Evolutionary conservation across 2,329 filamentous ascomycete species (phyloP).

Genomic region (Metarhizium sp.): DNA sequence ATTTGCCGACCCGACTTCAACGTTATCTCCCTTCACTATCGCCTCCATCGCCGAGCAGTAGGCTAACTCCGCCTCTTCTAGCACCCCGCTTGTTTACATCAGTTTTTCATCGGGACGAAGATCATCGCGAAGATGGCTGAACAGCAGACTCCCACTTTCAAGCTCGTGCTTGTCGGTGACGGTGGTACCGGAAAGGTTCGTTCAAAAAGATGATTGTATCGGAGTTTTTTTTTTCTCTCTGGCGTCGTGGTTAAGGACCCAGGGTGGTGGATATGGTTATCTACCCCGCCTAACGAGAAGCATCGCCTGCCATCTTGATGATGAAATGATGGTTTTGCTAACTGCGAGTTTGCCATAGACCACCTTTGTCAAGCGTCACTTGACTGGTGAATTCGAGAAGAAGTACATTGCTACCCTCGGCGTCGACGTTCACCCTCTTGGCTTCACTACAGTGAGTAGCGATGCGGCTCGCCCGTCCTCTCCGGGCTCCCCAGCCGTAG

Average conservation of each 20-base stretch:
- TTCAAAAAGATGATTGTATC: constrained; percentile 12
- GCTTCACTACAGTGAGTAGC: constrained; percentile 85
- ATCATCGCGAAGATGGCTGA: constrained; percentile 51
- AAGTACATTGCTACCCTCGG: constrained; percentile 99
- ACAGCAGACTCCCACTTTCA: constrained; percentile 71
- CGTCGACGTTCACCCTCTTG: constrained; percentile 98
- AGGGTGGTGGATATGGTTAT: constrained; percentile 4
- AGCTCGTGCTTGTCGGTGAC: constrained; percentile 98
- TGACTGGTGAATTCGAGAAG: constrained; percentile 99
- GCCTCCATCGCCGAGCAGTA: constrained; percentile 8
- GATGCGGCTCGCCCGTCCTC: constrained; percentile 10
- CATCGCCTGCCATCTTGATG: neutral
- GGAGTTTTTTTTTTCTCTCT: constrained; percentile 1
- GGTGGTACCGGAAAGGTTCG: constrained; percentile 96
- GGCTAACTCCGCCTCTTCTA: constrained; percentile 24
- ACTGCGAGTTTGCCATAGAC: constrained; percentile 49
- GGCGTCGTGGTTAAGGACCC: constrained; percentile 9
- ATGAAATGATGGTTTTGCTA: neutral
- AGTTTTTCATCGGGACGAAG: constrained; percentile 14
- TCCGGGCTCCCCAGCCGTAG: neutral
- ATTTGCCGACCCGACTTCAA: neutral
- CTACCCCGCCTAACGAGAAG: constrained; percentile 13
- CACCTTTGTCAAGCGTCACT: constrained; percentile 99
- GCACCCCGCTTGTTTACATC: constrained; percentile 41
- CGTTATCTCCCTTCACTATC: constrained; percentile 7